Conservation (phyloP, 768 basidiomycete genomes). For the Roridomyces roridus region DNA sequence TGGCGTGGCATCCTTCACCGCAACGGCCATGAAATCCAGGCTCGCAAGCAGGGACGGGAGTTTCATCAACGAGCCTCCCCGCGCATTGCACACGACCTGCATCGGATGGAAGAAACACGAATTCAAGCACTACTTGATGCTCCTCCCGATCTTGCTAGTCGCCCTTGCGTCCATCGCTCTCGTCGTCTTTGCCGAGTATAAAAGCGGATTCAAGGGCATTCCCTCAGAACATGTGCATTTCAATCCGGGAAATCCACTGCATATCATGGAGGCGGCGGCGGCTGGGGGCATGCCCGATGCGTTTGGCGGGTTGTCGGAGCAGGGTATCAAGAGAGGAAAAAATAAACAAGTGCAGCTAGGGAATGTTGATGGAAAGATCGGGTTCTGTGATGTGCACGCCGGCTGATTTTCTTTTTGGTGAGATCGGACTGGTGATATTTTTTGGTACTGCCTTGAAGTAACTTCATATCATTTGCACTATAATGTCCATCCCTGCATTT, state of each 20-base stretch:
- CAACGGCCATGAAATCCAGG: not conserved
- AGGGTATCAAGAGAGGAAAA: not conserved
- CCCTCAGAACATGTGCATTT: not conserved
- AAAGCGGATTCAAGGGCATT: not conserved
- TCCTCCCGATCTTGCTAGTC: not conserved
- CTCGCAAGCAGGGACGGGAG: not conserved
- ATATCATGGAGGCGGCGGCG: slow-evolving; percentile 5
- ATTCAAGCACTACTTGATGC: no score
- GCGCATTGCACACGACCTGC: no score
- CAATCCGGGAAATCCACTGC: not conserved
- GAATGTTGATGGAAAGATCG: not conserved
- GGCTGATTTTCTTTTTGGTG: no score
- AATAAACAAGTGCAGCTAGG: not conserved
- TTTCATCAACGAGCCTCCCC: no score
- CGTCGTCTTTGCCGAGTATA: not conserved
- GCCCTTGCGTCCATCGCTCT: not conserved
- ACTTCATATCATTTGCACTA: no score
- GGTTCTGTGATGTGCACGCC: no score
- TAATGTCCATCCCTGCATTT: not conserved
- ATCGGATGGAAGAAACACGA: no score
- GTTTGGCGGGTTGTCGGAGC: not conserved
- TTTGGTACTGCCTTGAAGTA: no score
- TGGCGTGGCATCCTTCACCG: not conserved
- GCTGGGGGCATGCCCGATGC: slow-evolving; percentile 9
- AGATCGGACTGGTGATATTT: no score